Base-by-base conservation (phyloP, 345 rosid species). In the Limnanthes douglasii region DNA sequence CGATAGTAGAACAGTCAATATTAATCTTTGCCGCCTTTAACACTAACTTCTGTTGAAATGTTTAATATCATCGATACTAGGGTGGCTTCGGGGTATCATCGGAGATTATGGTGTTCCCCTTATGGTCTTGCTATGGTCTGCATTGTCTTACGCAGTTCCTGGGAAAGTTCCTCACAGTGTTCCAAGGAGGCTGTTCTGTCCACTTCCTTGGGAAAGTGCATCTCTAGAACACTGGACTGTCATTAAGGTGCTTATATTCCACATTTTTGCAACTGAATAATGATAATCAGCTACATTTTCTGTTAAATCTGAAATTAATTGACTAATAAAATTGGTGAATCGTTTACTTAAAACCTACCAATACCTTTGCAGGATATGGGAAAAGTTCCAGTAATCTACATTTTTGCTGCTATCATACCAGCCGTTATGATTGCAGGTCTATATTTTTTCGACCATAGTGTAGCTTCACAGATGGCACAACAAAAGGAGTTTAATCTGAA, bases 31-130 rank as follows among this genome's bases (percentile, higher is more conserved):
- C n/a, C n/a, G n/a, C n/a, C n/a, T n/a, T n/a, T n/a, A n/a, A n/a
- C n/a, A n/a, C n/a, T n/a, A n/a, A n/a, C n/a, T n/a, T n/a, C n/a
- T n/a, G n/a, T n/a, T n/a, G n/a, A n/a, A n/a, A n/a, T n/a, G n/a
- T n/a, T n/a, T n/a, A n/a, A 34, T 15, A 11, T 34, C 38, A 34
- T 21, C 26, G 4, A 3, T 30, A 43, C 36, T 45, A 84, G 93
- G 77, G n/a, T 60, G 72, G 70, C 21, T 75, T 26, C 60, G 95
- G 37, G 64, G 75, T 39, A 60, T 79, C 48, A 54, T 64, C 14
- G 75, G 84, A 19, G 96, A 80, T 34, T 86, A 80, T 52, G 96
- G 96, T 12, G 86, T 74, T 37, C 96, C 92, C 8, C 51, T 74
- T 10, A 80, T 73, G 86, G 90, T 85, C 35, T 55, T 77, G 26